Evolutionary conservation across 148 eudicot genomes (phyloP).

Genomic region (Rhododendron vialii): DNA sequence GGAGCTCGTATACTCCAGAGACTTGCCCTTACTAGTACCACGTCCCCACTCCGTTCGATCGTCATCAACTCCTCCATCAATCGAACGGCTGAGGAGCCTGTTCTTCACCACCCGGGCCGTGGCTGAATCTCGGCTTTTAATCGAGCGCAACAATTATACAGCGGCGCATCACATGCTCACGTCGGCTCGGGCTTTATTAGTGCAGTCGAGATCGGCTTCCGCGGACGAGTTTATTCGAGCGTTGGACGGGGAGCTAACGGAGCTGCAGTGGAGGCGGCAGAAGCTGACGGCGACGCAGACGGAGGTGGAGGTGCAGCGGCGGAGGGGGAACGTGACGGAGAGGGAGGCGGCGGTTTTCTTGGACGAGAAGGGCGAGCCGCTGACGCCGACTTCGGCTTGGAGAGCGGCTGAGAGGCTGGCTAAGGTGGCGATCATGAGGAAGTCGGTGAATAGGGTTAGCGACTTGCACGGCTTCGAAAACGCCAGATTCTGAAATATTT

Average conservation of each 20-base stretch:
- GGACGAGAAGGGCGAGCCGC: slow-evolving; percentile 76
- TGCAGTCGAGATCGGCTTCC: slow-evolving; percentile 43
- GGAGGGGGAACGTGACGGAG: slow-evolving; percentile 19
- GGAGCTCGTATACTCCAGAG: slow-evolving; percentile 43
- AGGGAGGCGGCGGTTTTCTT: slow-evolving; percentile 19
- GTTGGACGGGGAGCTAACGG: slow-evolving; percentile 69
- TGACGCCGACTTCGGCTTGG: slow-evolving; percentile 98
- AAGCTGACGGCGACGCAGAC: neutral
- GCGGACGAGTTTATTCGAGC: slow-evolving; percentile 42
- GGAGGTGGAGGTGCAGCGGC: slow-evolving; percentile 13
- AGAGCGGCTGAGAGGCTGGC: slow-evolving; percentile 92
- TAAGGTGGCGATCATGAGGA: slow-evolving; percentile 85
- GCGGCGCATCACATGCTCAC: slow-evolving; percentile 64
- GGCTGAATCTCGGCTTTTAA: slow-evolving; percentile 64
- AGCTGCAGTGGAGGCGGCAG: slow-evolving; percentile 45
- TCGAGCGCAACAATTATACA: slow-evolving; percentile 45
- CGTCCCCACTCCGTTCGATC: slow-evolving; percentile 67
- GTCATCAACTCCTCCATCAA: slow-evolving; percentile 24
- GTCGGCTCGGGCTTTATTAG: slow-evolving; percentile 60
- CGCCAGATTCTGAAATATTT: slow-evolving; percentile 65
- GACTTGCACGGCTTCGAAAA: slow-evolving; percentile 98
- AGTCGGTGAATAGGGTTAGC: slow-evolving; percentile 77
- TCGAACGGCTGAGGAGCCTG: slow-evolving; percentile 63
- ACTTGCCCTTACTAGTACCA: slow-evolving; percentile 50
- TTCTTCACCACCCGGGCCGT: slow-evolving; percentile 72